These are phyloP conservation scores for Cladophialophora exuberans DNA, from an alignment of 2,329 filamentous ascomycete species.

Conservation along the genomic window DNA sequence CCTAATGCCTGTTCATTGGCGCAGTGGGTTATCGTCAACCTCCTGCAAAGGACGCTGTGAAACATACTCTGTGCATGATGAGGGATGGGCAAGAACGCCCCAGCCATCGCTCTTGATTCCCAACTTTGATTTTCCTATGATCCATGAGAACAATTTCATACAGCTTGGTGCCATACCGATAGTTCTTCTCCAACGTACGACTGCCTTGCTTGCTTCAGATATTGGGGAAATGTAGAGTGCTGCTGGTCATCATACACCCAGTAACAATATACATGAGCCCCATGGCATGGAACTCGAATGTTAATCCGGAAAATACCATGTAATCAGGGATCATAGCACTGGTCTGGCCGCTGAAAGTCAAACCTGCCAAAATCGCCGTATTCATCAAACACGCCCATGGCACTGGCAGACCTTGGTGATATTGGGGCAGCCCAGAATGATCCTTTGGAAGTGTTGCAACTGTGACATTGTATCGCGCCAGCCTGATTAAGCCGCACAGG, in stretches of 20 bases:
- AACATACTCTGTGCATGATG: no score
- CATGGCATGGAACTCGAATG: constrained; percentile 81
- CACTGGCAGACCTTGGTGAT: constrained; percentile 97
- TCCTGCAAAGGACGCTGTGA: no score
- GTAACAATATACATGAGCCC: constrained; percentile 82
- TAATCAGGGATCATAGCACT: constrained; percentile 79
- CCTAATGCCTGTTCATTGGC: no score
- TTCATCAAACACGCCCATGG: constrained; percentile 78
- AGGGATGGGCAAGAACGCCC: no score
- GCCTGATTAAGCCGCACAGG: constrained; percentile 79
- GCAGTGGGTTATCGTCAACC: no score
- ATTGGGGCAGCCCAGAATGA: constrained; percentile 83
- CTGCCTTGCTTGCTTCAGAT: no score
- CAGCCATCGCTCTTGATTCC: neutral
- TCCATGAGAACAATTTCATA: no score
- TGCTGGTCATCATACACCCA: constrained; percentile 93
- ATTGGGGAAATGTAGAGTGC: constrained; percentile 93
- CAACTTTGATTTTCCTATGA: neutral
- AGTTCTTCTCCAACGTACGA: no score
- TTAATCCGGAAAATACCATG: constrained; percentile 65
- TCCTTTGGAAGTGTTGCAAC: constrained; percentile 89
- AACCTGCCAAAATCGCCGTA: constrained; percentile 84
- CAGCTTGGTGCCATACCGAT: no score
- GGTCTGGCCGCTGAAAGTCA: constrained; percentile 80
- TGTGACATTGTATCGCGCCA: constrained; percentile 97